Evolutionary conservation across 2,329 filamentous ascomycete genomes (phyloP), one percentile per base, ranked within the genome.

Genomic region (Colletotrichum gigasporum): DNA sequence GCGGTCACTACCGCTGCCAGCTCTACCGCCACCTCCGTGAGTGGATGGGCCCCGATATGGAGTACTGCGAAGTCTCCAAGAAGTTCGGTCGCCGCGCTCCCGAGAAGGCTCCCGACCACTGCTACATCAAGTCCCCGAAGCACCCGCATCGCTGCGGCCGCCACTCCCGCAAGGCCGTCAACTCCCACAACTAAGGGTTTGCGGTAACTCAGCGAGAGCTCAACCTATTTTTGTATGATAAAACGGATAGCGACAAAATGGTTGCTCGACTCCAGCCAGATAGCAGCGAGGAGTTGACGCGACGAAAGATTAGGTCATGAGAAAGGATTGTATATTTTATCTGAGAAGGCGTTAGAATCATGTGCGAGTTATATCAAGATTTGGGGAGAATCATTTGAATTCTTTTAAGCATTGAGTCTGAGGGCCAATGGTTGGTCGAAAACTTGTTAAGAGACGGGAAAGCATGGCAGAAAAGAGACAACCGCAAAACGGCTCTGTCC

Each of bases 1-100:
- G 87, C 67, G 86, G 85, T 50, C 82, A 85, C 63, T 83, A 80
- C 39, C 82, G 87, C 34, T 90, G 87, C 74, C 86, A 89, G 78
- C 80, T 90, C 62, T 86, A 89, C 75, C 83, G 85, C 68, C 87
- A 90, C 72, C 82, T 90, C 69, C 80, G 81, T 70, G 80, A 80
- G 39, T 90, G 87, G 85, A 85, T 89, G 81, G 85, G 84, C 57
- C 75, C 79, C 37, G 79, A 74, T 18, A 75, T 81, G 65, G 87
- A 90, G 74, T 90, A 90, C 76, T 90, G 87, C 78, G 81, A 79
- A 61, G 84, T 90, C 68, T 84, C 82, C 71, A 80, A 85, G 71
- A 83, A 83, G 71, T 90, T 83, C 69, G 87, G 87, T 35, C 75
- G 76, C 16, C 76, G 74, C 9, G 85, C 87, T 1, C 74, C 72